Evolutionary conservation across 345 rosid species (phyloP).

Genomic region (Lepidium didymum): DNA sequence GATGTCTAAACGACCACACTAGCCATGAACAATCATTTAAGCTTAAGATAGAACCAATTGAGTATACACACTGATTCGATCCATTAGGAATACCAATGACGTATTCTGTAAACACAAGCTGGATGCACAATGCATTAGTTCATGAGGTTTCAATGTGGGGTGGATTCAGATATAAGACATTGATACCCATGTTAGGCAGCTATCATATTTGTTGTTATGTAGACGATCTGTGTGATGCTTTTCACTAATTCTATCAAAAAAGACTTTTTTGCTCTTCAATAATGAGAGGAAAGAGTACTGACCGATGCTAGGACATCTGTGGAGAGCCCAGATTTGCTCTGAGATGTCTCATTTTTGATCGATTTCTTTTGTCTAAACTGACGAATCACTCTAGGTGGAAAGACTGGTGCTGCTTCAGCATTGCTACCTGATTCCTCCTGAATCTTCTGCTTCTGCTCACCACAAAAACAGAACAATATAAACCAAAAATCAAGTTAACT

Average conservation of each 20-base stretch:
- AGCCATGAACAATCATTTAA: neutral
- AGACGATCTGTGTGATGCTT: neutral
- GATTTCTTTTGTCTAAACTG: constrained; percentile 68
- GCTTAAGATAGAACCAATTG: neutral
- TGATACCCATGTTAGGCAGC: neutral
- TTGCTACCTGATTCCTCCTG: constrained; percentile 36
- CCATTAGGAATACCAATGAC: neutral
- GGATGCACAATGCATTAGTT: neutral
- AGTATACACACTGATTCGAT: no score
- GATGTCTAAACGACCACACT: neutral
- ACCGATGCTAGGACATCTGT: constrained; percentile 64
- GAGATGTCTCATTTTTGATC: constrained; percentile 35
- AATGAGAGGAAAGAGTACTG: constrained; percentile 17
- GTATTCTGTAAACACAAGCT: neutral
- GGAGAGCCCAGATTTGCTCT: constrained; percentile 57
- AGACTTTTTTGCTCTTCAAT: neutral
- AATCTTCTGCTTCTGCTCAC: constrained; percentile 58
- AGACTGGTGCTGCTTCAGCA: constrained; percentile 26
- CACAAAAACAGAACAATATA: constrained; percentile 11
- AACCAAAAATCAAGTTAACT: neutral
- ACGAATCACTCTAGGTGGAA: constrained; percentile 44
- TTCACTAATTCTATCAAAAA: neutral
- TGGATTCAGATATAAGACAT: neutral
- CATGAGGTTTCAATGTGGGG: neutral
- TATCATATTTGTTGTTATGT: neutral